Percentiles rank a stretch among this genome's conserved stretches.
Conservation (phyloP, 2,329 filamentous ascomycete species). For the Talaromyces sp. region DNA sequence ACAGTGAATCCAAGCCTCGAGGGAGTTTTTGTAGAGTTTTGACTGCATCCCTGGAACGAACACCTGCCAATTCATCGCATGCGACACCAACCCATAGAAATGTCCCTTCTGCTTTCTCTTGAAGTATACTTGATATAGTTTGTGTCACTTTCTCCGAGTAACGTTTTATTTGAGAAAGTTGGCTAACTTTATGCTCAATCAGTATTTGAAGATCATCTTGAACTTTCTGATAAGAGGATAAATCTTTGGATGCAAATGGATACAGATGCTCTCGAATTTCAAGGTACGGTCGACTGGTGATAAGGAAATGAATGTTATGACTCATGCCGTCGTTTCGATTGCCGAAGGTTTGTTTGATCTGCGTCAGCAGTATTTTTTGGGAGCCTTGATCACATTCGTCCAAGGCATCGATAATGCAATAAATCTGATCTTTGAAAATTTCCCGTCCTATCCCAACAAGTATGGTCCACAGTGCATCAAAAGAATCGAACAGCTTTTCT, state of each 20-base stretch:
- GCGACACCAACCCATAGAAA: conserved; percentile 8
- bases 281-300: conserved; percentile 3
- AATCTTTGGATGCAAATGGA: not conserved
- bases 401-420: conserved; percentile 19
- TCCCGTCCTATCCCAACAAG: conserved; percentile 9
- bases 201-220: not conserved
- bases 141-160: not conserved
- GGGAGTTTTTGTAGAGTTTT: conserved; percentile 3
- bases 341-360: conserved; percentile 11
- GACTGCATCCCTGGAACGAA: not conserved
- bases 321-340: too few relatives aligned
- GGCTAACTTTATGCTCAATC: conserved; percentile 2
- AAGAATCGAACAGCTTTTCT: not conserved
- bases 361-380: conserved; percentile 12
- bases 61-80: not conserved
- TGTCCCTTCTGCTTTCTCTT: conserved; percentile 6
- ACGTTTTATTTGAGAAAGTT: not conserved
- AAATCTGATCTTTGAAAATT: conserved; percentile 13
- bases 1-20: not conserved
- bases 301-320: not conserved
- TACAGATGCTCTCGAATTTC: not conserved
- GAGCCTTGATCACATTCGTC: conserved; percentile 18
- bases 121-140: not conserved
- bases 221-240: not conserved
- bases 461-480: conserved; percentile 4